Base-by-base conservation (phyloP, 2,329 filamentous ascomycete genomes). In the Ophiostoma sp. region DNA sequence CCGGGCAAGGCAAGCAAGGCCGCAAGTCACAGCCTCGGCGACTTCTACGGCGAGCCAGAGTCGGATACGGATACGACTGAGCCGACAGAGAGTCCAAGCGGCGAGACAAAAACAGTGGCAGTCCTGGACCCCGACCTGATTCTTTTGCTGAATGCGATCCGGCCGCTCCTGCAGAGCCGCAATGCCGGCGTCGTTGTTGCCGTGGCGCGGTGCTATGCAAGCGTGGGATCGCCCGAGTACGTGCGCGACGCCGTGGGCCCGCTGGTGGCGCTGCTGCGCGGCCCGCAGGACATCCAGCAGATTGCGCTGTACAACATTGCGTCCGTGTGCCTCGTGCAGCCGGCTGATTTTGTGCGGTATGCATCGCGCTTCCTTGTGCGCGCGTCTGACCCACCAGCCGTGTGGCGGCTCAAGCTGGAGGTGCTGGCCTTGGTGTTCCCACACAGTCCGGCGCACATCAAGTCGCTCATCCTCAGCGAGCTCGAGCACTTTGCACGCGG, bases 231-330 rank as follows among this genome's bases (percentile, higher is more conserved):
- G 0, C 79, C 87, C 0, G 87, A 91, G 58, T 91, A 97, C 75
- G 84, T 96, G 41, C 84, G 87, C 72, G 81, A 84, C 36, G 88
- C 92, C 6, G 86, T 96, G 68, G 93, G 94, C 0, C 94, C 95
- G 0, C 80, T 99, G 40, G 84, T 97, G 27, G 92, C 94, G 16
- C 85, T 99, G 44, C 82, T 99, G 69, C 87, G 95, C 68, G 89
- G 91, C 12, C 88, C 93, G 0, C 87, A 91, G 70, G 94, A 98
- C 75, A 92, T 97, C 66, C 90, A 96, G 75, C 89, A 96, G 75
- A 85, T 97, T 52, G 93, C 92, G 0, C 84, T 99, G 18, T 94
- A 94, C 81, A 97, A 98, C 76, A 93, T 98, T 69, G 93, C 97
- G 11, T 90, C 92, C n/a, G 91, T 99, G 62, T 95, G 92, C 74